Base-by-base conservation (phyloP, 192 early-diverging fungal genomes). In the Coemansia sp. region DNA sequence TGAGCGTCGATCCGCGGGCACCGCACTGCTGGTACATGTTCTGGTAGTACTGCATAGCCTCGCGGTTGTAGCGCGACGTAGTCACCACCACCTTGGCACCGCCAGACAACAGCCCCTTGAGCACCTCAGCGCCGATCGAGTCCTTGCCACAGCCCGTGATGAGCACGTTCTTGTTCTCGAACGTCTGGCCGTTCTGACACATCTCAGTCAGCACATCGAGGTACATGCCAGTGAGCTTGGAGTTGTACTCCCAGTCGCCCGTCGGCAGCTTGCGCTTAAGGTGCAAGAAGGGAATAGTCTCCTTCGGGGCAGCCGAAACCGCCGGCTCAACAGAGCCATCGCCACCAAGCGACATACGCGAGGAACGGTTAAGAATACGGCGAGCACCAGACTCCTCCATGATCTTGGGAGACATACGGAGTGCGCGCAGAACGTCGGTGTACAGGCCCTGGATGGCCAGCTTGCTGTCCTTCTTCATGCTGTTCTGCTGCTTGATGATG, bases 101-200 rank as follows among this genome's bases (percentile, higher is more conserved):
- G 72, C 95, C 96, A 27, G 89, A 86, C 22, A 98, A 80, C 59
- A 97, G 85, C 29, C 91, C 91, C 84, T 93, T 89, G 63, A 98
- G 83, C 43, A 96, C 80, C 71, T 94, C 89, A 27, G 93, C 87
- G 74, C 93, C 96, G 75, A 98, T 98, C 1, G 95, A 97, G 64
- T 89, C 95, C 62, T 86, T 89, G 78, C 95, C 92, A 72, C 92
- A 92, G 64, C 96, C 96, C 42, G 95, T 98, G 42, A 98, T 87
- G 22, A 98, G 89, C 43, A 90, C 94, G 71, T 87, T 89, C 74
- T 85, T 89, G 73, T 90, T 85, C 71, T 89, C 89, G 76, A 94
- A 97, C 15, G 94, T 57, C 29, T 57, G 54, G 27, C 38, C 88
- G 86, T 52, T 87, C 88, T 89, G 65, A 92, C 34, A 38, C 76